phyloP scores from a whole-genome alignment of 1,139 yeast genomes.

The Protomyces lactucae-debilis region DNA sequence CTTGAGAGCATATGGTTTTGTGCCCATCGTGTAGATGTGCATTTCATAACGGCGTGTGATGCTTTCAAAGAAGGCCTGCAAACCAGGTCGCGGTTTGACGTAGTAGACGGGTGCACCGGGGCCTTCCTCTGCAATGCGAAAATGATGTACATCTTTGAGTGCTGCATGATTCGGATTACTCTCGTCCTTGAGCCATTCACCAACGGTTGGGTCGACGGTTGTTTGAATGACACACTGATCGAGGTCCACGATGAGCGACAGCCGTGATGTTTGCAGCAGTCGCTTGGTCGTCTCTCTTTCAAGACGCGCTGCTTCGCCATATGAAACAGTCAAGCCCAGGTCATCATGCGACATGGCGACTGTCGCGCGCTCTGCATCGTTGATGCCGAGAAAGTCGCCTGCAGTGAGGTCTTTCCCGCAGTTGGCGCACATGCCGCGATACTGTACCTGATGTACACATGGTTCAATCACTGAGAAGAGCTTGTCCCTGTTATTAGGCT shows the following conservation, averaged over 20 bases:
- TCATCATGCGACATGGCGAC: constrained; percentile 88
- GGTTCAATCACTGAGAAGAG: constrained; percentile 57
- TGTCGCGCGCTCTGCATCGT: constrained; percentile 71
- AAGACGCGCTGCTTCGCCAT: constrained; percentile 78
- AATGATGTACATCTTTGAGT: constrained; percentile 72
- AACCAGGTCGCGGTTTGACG: constrained; percentile 87
- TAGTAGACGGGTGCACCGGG: constrained; percentile 61
- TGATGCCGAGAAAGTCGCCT: constrained; percentile 66
- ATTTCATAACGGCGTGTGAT: constrained; percentile 69
- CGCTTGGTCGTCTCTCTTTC: constrained; percentile 64
- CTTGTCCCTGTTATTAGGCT: constrained; percentile 32
- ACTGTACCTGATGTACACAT: constrained; percentile 91
- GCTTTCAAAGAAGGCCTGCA: constrained; percentile 61
- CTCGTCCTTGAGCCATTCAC: constrained; percentile 90
- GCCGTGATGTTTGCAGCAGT: constrained; percentile 57
- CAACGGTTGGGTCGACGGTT: constrained; percentile 94
- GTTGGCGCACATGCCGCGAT: constrained; percentile 89
- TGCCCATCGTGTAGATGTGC: constrained; percentile 99
- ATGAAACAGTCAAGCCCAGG: constrained; percentile 73
- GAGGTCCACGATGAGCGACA: constrained; percentile 87
- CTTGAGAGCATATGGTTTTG: constrained; percentile 84
- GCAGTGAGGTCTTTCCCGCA: constrained; percentile 63
- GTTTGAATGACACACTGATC: constrained; percentile 98
- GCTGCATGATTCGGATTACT: constrained; percentile 78
- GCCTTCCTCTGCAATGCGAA: constrained; percentile 69